Evolutionary conservation across 352 stramenopile genomes (phyloP).

Genomic region (Phytopythium delawarense): DNA sequence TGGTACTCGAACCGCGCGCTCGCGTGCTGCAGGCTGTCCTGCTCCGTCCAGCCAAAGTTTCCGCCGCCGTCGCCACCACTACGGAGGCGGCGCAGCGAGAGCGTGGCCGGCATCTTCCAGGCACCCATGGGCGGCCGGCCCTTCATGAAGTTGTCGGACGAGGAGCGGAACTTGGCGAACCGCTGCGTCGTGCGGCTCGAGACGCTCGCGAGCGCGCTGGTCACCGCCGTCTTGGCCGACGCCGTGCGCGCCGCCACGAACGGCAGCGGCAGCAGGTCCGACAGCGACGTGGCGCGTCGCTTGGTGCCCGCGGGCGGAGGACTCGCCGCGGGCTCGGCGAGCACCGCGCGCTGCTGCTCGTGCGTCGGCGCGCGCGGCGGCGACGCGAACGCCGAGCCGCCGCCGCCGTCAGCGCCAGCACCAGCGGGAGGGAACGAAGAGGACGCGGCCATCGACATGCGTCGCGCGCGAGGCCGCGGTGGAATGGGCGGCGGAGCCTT

Average conservation of each 20-base stretch:
- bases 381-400: constrained; percentile 6
- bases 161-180: constrained; percentile 36
- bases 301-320: constrained; percentile 23
- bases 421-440: background rate
- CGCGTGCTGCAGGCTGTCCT: constrained; percentile 39
- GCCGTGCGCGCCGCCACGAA: constrained; percentile 18
- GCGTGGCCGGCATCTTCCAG: constrained; percentile 24
- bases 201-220: constrained; percentile 39
- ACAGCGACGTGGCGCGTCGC: constrained; percentile 46
- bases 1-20: constrained; percentile 43
- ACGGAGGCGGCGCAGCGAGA: constrained; percentile 16
- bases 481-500: background rate
- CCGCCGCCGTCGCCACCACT: constrained; percentile 10
- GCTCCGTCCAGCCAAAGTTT: constrained; percentile 24
- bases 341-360: background rate
- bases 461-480: background rate
- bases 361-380: constrained; percentile 8
- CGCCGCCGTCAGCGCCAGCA: background rate
- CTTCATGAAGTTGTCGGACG: constrained; percentile 37
- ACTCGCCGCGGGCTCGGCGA: background rate
- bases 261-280: constrained; percentile 35
- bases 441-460: background rate
- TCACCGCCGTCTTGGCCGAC: constrained; percentile 27
- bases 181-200: constrained; percentile 29
- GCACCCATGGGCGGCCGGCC: constrained; percentile 1